Base-by-base conservation (phyloP, 148 eudicot genomes). In the Oxyria digyna region DNA sequence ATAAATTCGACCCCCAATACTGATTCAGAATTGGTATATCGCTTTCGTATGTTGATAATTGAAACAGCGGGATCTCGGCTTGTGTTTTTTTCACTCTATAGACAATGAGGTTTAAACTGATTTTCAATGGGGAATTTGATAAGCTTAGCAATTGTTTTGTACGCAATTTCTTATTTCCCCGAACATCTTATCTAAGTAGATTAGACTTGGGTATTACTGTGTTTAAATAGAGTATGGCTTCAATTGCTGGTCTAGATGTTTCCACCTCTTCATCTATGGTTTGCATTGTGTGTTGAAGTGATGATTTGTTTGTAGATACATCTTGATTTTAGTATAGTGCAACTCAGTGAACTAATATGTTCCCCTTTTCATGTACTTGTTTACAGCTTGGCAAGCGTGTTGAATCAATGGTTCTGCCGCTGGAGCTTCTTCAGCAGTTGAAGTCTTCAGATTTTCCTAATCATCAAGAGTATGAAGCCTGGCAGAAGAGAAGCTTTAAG, bases 391-490 rank as follows among this genome's bases (percentile, higher is more conserved):
- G 99, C 59, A 87, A 85, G 79, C 85, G 83, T 77, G 74, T 85
- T 17, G 99, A 94, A 66, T 79, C 87, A 21, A 82, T 87, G 84
- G 87, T 94, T 72, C 87, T 94, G 35, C 99, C 99, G 35, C 82
- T 94, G 35, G 99, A 94, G 85, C 83, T 94, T 48, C 73, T 94
- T 73, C 99, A 91, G 71, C 97, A 94, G 76, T 81, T 91, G 81
- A 91, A 94, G 77, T 77, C 86, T 41, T 83, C 97, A 64, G 99
- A 94, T 77, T 94, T 94, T 69, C 75, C 83, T 62, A 81, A 88
- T 76, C 96, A 85, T 69, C 82, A 78, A 81, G 99, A 94, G 72
- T 94, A 88, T 69, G 87, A 84, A 45, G 71, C 84, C 48, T 94
- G 99, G 96, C 97, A 91, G 79, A 87, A 79, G 79, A 85, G 99